Base-by-base conservation (phyloP, 768 basidiomycete genomes). In the Tricholoma saponaceum region DNA sequence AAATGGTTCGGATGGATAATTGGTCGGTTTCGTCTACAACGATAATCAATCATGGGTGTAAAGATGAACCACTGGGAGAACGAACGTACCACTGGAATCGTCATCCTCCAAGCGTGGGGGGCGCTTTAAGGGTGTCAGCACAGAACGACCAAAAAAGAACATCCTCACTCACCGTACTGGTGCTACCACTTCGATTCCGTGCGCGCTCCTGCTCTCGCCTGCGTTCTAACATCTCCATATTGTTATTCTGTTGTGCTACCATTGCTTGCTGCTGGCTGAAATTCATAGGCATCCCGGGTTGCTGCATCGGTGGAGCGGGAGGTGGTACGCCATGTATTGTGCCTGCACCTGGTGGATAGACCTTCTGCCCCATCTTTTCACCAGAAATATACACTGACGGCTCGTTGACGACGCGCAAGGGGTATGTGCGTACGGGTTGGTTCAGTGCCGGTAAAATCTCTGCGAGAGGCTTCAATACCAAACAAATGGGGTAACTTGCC, bases 351-450 rank as follows among this genome's bases (percentile, higher is more conserved):
- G 68, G 68, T 5, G 72, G 72, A 59, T 68, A 81, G 1, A 81
- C 83, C 64, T 90, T 90, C 68, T 89, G 85, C 0, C 91, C 91
- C 30, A 74, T 73, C 60, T 85, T 87, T 14, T 89, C 89, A 20
- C 90, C 91, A 49, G 83, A 66, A 46, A 93, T 86, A 66, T 76
- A 92, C 14, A 91, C 75, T 2, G 82, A 62, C 0, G 87, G 85
- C 59, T 92, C 89, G 59, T 80, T 85, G 41, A 86, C 72, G 10
- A 75, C 74, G 26, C 86, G 83, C 14, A 92, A 77, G 4, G 92
- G 92, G 65, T 91, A 92, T 32, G 73, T 72, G 46, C 91, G 87
- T 13, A 85, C 77, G 9, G 89, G 86, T 56, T 82, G 82, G 62
- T 79, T 83, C 30, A 88, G 62, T 6, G 79, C 70, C 4, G 85